Conservation (phyloP, 129 eudicot species). For the Tagetes patula region DNA sequence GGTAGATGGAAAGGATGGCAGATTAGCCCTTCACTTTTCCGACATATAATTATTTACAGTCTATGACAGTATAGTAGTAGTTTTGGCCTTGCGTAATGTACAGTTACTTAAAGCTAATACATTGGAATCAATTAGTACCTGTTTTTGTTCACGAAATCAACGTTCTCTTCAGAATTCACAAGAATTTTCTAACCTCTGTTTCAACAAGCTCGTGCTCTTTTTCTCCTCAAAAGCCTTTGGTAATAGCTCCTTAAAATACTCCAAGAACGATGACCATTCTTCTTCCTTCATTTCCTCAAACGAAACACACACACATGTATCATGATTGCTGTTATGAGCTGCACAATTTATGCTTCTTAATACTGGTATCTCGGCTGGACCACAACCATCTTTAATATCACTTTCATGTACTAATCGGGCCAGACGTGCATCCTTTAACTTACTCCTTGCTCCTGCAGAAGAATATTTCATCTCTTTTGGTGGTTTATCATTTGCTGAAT, state of each 20-base stretch:
- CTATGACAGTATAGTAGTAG: conserved; percentile 33
- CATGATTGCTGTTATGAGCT: conserved; percentile 43
- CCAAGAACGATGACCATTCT: conserved; percentile 76
- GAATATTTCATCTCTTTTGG: conserved; percentile 44
- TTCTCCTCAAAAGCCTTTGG: conserved; percentile 70
- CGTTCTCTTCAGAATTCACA: conserved; percentile 64
- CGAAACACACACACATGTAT: conserved; percentile 50
- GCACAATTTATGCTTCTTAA: conserved; percentile 64
- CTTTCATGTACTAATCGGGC: conserved; percentile 34
- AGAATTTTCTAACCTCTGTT: conserved; percentile 80
- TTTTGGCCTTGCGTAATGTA: conserved; percentile 40
- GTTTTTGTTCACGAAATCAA: conserved; percentile 35
- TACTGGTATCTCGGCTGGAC: conserved; percentile 29
- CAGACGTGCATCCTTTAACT: conserved; percentile 28
- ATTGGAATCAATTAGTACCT: conserved; percentile 29
- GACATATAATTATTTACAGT: conserved; percentile 43
- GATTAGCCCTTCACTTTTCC: conserved; percentile 69
- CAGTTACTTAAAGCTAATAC: conserved; percentile 34
- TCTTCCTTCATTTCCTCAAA: conserved; percentile 72
- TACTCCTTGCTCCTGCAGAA: conserved; percentile 30
- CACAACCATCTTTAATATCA: conserved; percentile 25
- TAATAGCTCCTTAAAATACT: conserved; percentile 61
- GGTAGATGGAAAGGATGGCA: conserved; percentile 65
- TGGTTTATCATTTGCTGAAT: conserved; percentile 38
- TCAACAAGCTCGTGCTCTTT: conserved; percentile 58